Base-by-base conservation (phyloP, 805 yeast species). In the Ogataea methylovora region DNA sequence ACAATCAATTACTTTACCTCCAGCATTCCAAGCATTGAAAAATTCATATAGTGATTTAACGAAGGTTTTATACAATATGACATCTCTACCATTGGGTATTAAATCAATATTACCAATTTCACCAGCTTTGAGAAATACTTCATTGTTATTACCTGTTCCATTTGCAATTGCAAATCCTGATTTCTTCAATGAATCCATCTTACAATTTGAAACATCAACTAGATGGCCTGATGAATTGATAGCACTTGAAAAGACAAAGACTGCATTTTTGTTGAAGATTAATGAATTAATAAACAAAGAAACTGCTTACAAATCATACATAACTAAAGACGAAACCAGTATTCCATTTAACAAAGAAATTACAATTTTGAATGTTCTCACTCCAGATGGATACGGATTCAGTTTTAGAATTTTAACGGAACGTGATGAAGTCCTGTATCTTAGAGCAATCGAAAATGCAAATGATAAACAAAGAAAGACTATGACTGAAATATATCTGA, bases 151-250 rank as follows among this genome's bases (percentile, higher is more conserved):
- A 42, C 97, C 97, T 0, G 84, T 76, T 26, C 94, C 95, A 24
- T 82, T 73, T 64, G 86, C 90, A 7, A 65, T 69, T 21, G 68
- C 84, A 3, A 77, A 72, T 45, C 87, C 86, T 4, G 84, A 82
- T 49, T 84, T 82, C 51, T 76, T 85, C 65, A 84, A 82, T 46
- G 88, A 84, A 29, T 78, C 80, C 12, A 69, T 92, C 8, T 54
- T 92, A 24, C 95, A 88, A 57, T 85, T 92, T 56, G 98, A 92
- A 60, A 66, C 84, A 4, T 84, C 95, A 2, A 69, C 74, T n/a
- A 77, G 78, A 54, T 92, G 99, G 99, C 99, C 99, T 2, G 94
- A 84, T 56, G 96, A 92, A 54, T 54, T 86, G 5, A 61, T 68
- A 26, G 87, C 96, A 2, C 61, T 87, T 35, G 97, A 92, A 55